Evolutionary conservation across 352 stramenopile genomes (phyloP).

Genomic region (Pythium graminicola): DNA sequence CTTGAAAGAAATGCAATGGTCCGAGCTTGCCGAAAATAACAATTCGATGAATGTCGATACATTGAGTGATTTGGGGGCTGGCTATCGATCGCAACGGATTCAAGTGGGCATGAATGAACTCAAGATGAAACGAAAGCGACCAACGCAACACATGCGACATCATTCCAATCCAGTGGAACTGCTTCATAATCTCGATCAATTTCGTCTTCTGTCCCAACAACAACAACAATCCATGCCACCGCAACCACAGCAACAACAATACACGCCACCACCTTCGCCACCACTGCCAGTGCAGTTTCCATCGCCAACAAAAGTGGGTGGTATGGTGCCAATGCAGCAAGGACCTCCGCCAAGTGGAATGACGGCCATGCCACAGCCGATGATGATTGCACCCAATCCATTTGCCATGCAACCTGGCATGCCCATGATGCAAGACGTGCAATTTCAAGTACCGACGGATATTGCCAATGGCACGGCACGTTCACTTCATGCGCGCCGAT

Average conservation of each 20-base stretch:
- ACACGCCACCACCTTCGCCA: conserved; percentile 12
- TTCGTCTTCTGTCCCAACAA: conserved; percentile 54
- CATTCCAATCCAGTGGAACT: conserved; percentile 76
- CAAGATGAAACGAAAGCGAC: conserved; percentile 78
- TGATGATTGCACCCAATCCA: conserved; percentile 15
- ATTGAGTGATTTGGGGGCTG: conserved; percentile 23
- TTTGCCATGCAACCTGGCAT: conserved; percentile 14
- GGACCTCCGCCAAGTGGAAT: conserved; percentile 1
- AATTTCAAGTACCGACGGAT: conserved; percentile 32
- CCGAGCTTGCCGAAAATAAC: conserved; percentile 23
- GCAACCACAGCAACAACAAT: conserved; percentile 5
- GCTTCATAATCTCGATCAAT: conserved; percentile 70
- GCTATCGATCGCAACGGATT: conserved; percentile 55
- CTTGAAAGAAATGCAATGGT: conserved; percentile 26
- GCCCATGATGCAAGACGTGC: conserved; percentile 13
- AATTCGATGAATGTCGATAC: conserved; percentile 23
- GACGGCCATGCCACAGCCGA: conserved; percentile 5
- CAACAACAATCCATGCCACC: conserved; percentile 25
- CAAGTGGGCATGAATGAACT: conserved; percentile 59
- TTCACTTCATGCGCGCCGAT: conserved; percentile 45
- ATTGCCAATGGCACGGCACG: conserved; percentile 50
- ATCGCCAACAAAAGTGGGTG: conserved; percentile 12
- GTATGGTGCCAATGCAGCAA: conserved; percentile 6
- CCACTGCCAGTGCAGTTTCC: conserved; percentile 10
- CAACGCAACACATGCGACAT: conserved; percentile 46